Base-by-base conservation (phyloP, 768 basidiomycete genomes). In the Serendipita sp. region DNA sequence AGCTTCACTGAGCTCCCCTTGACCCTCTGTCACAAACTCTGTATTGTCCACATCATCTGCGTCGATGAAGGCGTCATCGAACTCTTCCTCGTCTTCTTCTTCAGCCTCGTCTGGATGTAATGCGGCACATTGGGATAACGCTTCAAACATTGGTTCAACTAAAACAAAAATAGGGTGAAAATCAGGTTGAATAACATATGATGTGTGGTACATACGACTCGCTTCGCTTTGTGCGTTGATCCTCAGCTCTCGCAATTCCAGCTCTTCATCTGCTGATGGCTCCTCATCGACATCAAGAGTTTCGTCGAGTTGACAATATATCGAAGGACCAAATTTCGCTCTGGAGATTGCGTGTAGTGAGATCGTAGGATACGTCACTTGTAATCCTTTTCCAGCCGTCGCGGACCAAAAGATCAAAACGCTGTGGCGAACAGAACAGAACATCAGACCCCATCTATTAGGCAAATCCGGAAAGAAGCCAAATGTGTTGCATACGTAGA, bases 241-340 rank as follows among this genome's bases (percentile, higher is more conserved):
- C 69, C 74, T 81, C 64, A 99, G 77, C 71, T 97, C 95, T 63
- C 88, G 80, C 83, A 94, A 86, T 5, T 82, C 79, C 46, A 73
- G 68, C 10, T 78, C 77, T 41, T 77, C 78, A 32, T 72, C 73
- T 13, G 72, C 68, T 28, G 67, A 48, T 10, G 67, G 68, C 46
- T 69, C 68, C 32, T 67, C 65, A 3, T 68, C 30, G 1, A 66
- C 70, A 38, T 68, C 70, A 18, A 72, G 75, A n/a, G 75, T 74
- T 60, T 91, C 91, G 69, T 96, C 94, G 10, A 98, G 81, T 69
- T 99, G 96, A 72, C 93, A 96, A 74, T 97, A 98, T 71, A 98
- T 81, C 4, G 84, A 86, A 2, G 89, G 85, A 0, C 78, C 79
- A 7, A 75, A 67, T 47, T 83, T 81, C 2, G 81, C 79, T 51